phyloP scores from a whole-genome alignment of 1,284 basidiomycete genomes.

The Ganoderma boninense region DNA sequence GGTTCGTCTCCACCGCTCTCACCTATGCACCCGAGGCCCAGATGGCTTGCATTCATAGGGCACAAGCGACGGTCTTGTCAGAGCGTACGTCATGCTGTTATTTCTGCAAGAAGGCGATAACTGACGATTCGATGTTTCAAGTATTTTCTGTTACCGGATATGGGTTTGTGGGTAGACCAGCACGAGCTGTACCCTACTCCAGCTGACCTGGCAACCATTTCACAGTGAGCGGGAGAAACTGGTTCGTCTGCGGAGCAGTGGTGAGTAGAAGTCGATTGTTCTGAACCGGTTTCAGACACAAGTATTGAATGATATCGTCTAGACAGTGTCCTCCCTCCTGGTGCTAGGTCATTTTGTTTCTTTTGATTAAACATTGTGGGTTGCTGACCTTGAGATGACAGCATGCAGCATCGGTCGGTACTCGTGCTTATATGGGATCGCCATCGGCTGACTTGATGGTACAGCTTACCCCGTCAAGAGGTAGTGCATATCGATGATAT shows the following conservation, averaged over 20 bases:
- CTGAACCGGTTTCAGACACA: background rate
- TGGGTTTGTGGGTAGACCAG: slow-evolving; percentile 17
- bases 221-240: slow-evolving; percentile 11
- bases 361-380: background rate
- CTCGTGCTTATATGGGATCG: background rate
- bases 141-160: slow-evolving; percentile 20
- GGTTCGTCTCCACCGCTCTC: background rate
- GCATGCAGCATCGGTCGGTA: background rate
- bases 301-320: background rate
- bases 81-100: background rate
- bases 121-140: background rate
- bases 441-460: background rate
- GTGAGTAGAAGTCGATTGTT: background rate
- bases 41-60: background rate
- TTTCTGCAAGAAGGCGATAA: background rate
- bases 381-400: background rate
- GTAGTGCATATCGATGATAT: background rate
- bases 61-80: slow-evolving; percentile 4
- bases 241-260: background rate
- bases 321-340: background rate
- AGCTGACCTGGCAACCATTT: background rate
- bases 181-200: background rate
- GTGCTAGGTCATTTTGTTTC: background rate
- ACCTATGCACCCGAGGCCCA: background rate
- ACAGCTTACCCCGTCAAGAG: background rate